Evolutionary conservation across 805 yeast genomes (phyloP).

Genomic region (Starmerella stigmatis): DNA sequence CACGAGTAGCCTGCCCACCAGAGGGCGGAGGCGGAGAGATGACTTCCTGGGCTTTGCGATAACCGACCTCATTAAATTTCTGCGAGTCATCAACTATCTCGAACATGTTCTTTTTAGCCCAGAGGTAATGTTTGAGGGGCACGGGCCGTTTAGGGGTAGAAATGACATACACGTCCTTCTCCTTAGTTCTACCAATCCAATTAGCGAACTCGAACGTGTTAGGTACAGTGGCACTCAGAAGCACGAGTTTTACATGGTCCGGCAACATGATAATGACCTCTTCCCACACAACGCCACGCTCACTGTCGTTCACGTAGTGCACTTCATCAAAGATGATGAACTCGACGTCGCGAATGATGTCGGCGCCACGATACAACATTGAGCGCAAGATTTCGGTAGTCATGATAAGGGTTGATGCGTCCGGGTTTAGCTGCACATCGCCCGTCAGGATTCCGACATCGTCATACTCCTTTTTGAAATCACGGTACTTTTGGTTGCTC

Average conservation of each 20-base stretch:
- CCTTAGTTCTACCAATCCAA: conserved; percentile 97
- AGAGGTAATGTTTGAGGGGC: conserved; percentile 75
- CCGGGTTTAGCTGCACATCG: conserved; percentile 95
- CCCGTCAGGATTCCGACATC: conserved; percentile 95
- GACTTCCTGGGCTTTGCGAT: conserved; percentile 25
- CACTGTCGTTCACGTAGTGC: conserved; percentile 92
- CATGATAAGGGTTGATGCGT: conserved; percentile 93
- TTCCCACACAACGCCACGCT: conserved; percentile 99
- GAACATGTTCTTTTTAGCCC: conserved; percentile 66
- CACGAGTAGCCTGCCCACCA: background rate
- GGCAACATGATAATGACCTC: conserved; percentile 97
- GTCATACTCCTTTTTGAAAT: conserved; percentile 66
- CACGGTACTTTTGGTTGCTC: conserved; percentile 83
- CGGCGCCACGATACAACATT: conserved; percentile 95
- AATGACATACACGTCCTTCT: conserved; percentile 89
- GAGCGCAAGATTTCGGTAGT: conserved; percentile 92
- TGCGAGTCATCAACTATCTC: conserved; percentile 69
- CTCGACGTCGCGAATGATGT: conserved; percentile 89
- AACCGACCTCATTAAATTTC: conserved; percentile 55
- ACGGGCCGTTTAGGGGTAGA: conserved; percentile 96
- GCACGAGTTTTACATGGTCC: conserved; percentile 83
- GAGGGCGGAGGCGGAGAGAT: conserved; percentile 9
- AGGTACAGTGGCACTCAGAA: conserved; percentile 96
- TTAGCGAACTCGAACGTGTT: conserved; percentile 94
- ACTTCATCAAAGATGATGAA: conserved; percentile 97